Conservation (phyloP, 805 yeast species). For the Starmerella potacharoeniae region DNA sequence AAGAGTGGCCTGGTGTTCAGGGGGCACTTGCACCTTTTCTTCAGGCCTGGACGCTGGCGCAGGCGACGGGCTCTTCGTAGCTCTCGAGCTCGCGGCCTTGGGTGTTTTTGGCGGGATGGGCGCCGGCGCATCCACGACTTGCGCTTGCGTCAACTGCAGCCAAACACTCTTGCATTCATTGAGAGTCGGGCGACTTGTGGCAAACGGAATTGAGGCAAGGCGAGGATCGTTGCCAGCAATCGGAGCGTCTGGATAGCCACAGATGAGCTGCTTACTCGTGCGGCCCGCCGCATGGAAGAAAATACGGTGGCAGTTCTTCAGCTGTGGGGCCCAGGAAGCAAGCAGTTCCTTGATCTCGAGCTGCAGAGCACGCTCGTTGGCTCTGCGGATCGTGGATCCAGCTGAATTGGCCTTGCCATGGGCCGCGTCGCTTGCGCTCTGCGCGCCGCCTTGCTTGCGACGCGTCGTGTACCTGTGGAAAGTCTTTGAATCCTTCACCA, state of each 20-base stretch:
- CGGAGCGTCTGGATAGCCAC: constrained; percentile 51
- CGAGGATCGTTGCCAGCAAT: constrained; percentile 48
- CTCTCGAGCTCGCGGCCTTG: constrained; percentile 26
- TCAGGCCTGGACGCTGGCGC: constrained; percentile 6
- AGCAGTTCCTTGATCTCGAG: constrained; percentile 67
- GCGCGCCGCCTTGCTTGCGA: constrained; percentile 96
- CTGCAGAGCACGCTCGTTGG: constrained; percentile 74
- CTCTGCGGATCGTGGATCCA: constrained; percentile 79
- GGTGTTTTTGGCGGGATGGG: neutral
- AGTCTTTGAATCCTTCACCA: constrained; percentile 61
- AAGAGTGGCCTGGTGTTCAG: constrained; percentile 40
- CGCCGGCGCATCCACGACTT: constrained; percentile 42
- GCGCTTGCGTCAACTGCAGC: constrained; percentile 59
- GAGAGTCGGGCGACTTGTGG: constrained; percentile 78
- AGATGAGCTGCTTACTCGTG: constrained; percentile 48
- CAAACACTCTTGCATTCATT: constrained; percentile 74
- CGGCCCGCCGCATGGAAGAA: constrained; percentile 75
- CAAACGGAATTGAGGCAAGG: constrained; percentile 67
- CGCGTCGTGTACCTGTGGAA: constrained; percentile 93
- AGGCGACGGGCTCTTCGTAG: constrained; percentile 16
- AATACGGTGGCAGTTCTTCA: constrained; percentile 55
- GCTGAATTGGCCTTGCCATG: constrained; percentile 95
- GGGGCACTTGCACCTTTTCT: constrained; percentile 15
- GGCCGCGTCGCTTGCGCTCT: constrained; percentile 81
- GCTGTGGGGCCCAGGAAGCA: constrained; percentile 45